Percentiles rank a stretch among this genome's conserved stretches.
Evolutionary conservation across 768 basidiomycete species (phyloP).

Genomic region (Rhodosporidiobolus sp.): DNA sequence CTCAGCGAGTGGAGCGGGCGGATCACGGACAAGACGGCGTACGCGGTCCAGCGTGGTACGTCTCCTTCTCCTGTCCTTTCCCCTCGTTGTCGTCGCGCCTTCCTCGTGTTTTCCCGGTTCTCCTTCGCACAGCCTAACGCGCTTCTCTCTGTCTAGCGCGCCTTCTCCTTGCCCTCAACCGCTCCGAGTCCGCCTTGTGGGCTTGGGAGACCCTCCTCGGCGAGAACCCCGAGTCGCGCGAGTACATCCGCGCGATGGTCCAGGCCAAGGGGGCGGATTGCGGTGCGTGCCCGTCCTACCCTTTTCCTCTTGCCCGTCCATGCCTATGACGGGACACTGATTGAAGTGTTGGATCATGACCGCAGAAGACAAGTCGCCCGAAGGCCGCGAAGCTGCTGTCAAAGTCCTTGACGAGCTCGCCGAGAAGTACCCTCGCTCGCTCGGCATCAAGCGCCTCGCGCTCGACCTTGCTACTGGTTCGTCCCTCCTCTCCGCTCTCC

Average conservation of each 20-base stretch:
- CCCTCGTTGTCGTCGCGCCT: background rate
- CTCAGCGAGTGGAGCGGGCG: constrained; percentile 48
- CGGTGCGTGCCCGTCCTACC: constrained; percentile 53
- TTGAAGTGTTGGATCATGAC: background rate
- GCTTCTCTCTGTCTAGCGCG: constrained; percentile 58
- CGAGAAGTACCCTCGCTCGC: constrained; percentile 63
- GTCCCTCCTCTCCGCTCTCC: constrained; percentile 8
- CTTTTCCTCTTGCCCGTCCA: background rate
- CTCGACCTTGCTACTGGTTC: constrained; percentile 63
- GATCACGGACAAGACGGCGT: constrained; percentile 63
- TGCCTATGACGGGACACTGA: background rate
- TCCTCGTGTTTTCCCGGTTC: background rate
- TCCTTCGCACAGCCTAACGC: too few relatives aligned
- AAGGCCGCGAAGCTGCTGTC: constrained; percentile 58
- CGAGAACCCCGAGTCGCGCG: constrained; percentile 76
- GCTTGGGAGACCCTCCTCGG: constrained; percentile 78
- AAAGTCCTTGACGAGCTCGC: constrained; percentile 61
- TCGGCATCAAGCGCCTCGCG: constrained; percentile 69
- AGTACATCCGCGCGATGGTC: constrained; percentile 75
- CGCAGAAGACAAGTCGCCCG: constrained; percentile 48
- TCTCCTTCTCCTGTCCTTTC: background rate
- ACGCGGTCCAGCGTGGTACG: constrained; percentile 50
- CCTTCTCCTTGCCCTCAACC: constrained; percentile 64
- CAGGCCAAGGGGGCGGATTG: constrained; percentile 63
- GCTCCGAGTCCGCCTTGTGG: constrained; percentile 67